Evolutionary conservation across 2,329 filamentous ascomycete species (phyloP), one percentile per base, ranked within the genome.

Genomic region (Elsinoe batatas): DNA sequence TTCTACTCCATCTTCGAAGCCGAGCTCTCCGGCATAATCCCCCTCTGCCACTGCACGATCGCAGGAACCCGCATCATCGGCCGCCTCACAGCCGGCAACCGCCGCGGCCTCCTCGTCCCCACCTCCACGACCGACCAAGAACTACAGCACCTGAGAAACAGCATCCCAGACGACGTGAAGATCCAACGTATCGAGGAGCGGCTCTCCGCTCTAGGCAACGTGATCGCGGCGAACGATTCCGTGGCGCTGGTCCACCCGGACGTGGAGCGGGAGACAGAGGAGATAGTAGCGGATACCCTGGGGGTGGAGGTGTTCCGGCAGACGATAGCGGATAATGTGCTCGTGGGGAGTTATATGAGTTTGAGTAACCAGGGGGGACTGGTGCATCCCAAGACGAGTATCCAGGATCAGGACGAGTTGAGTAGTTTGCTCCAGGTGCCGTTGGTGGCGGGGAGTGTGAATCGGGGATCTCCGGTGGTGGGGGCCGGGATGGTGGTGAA

Each of bases 1-100:
- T 98, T 98, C 75, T 97, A 97, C 83, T 91, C 54, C 78, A 82
- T 97, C 71, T 97, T 98, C 76, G 93, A 98, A 79, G 85, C 91
- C 61, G 93, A 98, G 77, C 81, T 98, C 60, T 89, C 95, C 78
- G 93, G 97, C 76, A 84, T 96, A 61, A 91, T 98, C 65, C 93
- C 93, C 64, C 96, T 96, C 72, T 93, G 89, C 74, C 88, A 93
- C 75, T 91, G 89, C 64, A 96, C 91, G 57, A 97, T 98, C 71
- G 91, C 91, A 60, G 93, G 93, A 64, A 97, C 91, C 37, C 83
- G 93, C 67, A 98, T 98, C 72, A 87, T 98, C 68, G 93, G 93
- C 58, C 85, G 93, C 64, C 81, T 98, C 75, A 97, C 93, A 64
- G 87, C 91, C 69, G 93, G 89, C 66, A 98, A 98, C 81, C 88